Base-by-base conservation (phyloP, 2,329 filamentous ascomycete species). In the Pestalotiopsis fici region DNA sequence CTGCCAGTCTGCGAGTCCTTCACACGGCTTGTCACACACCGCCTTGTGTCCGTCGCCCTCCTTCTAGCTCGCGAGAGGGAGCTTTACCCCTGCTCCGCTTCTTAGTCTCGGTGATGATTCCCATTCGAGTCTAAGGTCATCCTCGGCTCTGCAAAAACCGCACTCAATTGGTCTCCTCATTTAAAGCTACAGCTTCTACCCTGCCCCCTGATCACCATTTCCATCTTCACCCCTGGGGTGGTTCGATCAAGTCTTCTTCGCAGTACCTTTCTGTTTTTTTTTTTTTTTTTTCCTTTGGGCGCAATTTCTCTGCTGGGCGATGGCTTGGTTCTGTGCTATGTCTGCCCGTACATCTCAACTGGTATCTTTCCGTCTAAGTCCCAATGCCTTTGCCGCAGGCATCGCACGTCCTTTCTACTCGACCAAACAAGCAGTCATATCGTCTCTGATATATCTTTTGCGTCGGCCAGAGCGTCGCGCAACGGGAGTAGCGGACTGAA, bases 141-240 rank as follows among this genome's bases (percentile, higher is more conserved):
- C 78, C 80, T 80, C 78, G 79, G 78, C 77, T 77, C 77, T 78
- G 68, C 63, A 69, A 74, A 35, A 63, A 69, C 59, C 65, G 69
- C 68, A 75, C 74, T 75, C 80, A 78, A 87, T 87, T 87, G 85
- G 85, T 72, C 79, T 79, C 76, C 82, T 83, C 81, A 86, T 87
- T 79, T 81, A 80, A 82, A 81, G 82, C 43, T 80, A 78, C 80
- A 79, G 79, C 75, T 74, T 76, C 75, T 68, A 71, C 72, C 67
- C 70, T 72, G 73, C 71, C 76, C 83, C 83, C 43, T 78, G 83
- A 81, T 84, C 83, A 82, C 81, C 78, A 83, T 83, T 82, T 78
- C 81, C 82, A 85, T 85, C 83, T 77, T 79, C 79, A 80, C 78
- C 72, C 70, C 67, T 69, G 60, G 72, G 61, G 71, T 75, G 76